phyloP scores from a whole-genome alignment of 2,329 filamentous ascomycete species.

The Pseudofabraea citricarpa region DNA sequence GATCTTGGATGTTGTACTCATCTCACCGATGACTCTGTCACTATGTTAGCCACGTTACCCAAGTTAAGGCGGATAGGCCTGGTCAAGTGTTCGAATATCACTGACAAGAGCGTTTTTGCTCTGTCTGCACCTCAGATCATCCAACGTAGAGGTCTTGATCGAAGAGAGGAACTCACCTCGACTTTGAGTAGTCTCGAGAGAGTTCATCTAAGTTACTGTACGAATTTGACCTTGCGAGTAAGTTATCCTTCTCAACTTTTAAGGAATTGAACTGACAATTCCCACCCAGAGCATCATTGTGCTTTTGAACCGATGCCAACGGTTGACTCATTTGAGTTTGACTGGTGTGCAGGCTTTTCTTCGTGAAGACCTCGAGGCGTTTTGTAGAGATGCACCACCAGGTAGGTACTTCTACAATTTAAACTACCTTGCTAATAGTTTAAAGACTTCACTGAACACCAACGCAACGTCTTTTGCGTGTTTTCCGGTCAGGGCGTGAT shows the following conservation, averaged over 20 bases:
- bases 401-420: constrained; percentile 39
- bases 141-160: too few relatives aligned
- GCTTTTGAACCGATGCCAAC: constrained; percentile 84
- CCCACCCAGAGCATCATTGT: constrained; percentile 76
- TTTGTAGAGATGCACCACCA: constrained; percentile 78
- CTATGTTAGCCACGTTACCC: constrained; percentile 76
- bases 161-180: too few relatives aligned
- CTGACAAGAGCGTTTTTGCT: constrained; percentile 81
- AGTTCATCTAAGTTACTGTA: constrained; percentile 94
- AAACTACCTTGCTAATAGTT: constrained; percentile 8
- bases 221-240: constrained; percentile 76
- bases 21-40: constrained; percentile 83
- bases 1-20: constrained; percentile 92
- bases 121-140: too few relatives aligned
- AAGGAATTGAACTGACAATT: not conserved
- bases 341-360: constrained; percentile 92
- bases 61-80: constrained; percentile 93
- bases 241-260: constrained; percentile 26
- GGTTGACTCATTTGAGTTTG: constrained; percentile 88
- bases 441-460: constrained; percentile 87
- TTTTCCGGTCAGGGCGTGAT: constrained; percentile 86
- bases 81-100: constrained; percentile 89
- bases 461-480: constrained; percentile 93
- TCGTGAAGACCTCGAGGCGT: constrained; percentile 75
- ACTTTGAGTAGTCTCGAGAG: constrained; percentile 69